These are phyloP conservation scores for Coelastrella sp. DNA, from an alignment of 139 green algal species.

Conservation along the genomic window DNA sequence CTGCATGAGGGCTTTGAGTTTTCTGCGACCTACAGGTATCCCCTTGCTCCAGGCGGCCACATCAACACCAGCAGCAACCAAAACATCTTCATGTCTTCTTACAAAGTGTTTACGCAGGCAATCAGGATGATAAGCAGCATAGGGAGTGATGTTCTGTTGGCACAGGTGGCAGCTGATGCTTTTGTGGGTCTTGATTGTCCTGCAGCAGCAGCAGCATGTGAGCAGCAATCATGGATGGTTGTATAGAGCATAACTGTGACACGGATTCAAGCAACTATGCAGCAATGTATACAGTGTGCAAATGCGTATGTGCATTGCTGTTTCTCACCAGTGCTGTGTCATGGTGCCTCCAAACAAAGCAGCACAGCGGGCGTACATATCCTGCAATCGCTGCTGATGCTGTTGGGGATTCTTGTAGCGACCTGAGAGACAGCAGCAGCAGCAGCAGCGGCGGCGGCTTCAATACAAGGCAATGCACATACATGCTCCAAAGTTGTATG, in stretches of 20 bases:
- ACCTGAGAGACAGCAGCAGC: neutral
- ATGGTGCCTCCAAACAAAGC: slow-evolving; percentile 25
- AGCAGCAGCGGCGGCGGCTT: neutral
- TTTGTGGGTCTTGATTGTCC: slow-evolving; percentile 23
- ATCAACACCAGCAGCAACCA: slow-evolving; percentile 34
- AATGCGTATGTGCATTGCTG: no score
- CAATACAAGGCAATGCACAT: neutral
- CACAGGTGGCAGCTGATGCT: slow-evolving; percentile 38
- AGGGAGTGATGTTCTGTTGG: slow-evolving; percentile 28
- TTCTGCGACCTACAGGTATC: slow-evolving; percentile 29
- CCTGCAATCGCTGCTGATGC: slow-evolving; percentile 38
- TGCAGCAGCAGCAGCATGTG: neutral
- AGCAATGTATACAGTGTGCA: no score
- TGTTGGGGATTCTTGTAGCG: slow-evolving; percentile 41
- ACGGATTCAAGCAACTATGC: no score
- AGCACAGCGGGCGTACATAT: slow-evolving; percentile 29
- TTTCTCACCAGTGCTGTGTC: slow-evolving; percentile 24
- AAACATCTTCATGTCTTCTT: slow-evolving; percentile 25
- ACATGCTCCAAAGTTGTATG: neutral
- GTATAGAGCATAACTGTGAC: no score
- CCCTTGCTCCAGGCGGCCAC: slow-evolving; percentile 37
- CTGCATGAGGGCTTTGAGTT: slow-evolving; percentile 26
- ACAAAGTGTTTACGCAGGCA: slow-evolving; percentile 47
- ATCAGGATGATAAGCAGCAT: slow-evolving; percentile 45
- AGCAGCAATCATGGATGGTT: neutral